These are phyloP conservation scores for Clarireedia homoeocarpa DNA, from an alignment of 2,329 filamentous ascomycete species.

Conservation along the genomic window DNA sequence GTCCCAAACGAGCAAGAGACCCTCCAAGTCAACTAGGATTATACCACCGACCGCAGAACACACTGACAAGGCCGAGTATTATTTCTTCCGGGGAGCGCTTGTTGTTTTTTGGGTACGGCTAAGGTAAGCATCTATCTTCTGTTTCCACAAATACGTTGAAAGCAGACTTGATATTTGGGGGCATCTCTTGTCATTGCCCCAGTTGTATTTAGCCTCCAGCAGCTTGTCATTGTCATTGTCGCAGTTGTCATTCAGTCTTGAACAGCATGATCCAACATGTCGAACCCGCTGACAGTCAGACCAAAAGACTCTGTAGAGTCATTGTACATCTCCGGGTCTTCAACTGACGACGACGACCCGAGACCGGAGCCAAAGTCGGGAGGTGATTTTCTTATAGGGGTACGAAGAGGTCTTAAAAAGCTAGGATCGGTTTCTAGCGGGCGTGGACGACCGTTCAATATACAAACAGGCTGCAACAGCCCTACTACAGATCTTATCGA, in stretches of 20 bases:
- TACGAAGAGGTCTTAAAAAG: conserved; percentile 26
- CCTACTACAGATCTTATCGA: conserved; percentile 11
- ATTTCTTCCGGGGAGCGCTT: conserved; percentile 11
- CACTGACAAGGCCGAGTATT: conserved; percentile 12
- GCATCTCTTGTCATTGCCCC: conserved; percentile 8
- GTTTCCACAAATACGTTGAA: conserved; percentile 12
- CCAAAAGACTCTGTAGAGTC: conserved; percentile 25
- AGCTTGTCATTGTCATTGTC: background rate
- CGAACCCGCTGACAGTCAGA: conserved; percentile 26
- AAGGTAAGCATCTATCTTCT: conserved; percentile 2
- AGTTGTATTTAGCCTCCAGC: no score
- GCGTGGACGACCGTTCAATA: conserved; percentile 19
- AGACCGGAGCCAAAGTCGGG: conserved; percentile 10
- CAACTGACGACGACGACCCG: conserved; percentile 19
- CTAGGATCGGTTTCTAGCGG: conserved; percentile 25
- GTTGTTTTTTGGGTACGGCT: conserved; percentile 1
- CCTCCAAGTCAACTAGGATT: background rate
- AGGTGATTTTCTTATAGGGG: conserved; percentile 25
- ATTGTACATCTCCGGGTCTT: conserved; percentile 17
- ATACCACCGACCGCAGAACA: background rate
- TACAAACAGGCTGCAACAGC: conserved; percentile 15
- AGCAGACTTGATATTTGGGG: conserved; percentile 3
- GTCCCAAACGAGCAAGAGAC: background rate
- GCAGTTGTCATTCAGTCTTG: conserved; percentile 6
- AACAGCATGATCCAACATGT: conserved; percentile 26